A percentile compares a stretch with the other conserved stretches of the same genome.
phyloP scores from a whole-genome alignment of 176 grass and related monocot genomes.

The Carex parvula region DNA sequence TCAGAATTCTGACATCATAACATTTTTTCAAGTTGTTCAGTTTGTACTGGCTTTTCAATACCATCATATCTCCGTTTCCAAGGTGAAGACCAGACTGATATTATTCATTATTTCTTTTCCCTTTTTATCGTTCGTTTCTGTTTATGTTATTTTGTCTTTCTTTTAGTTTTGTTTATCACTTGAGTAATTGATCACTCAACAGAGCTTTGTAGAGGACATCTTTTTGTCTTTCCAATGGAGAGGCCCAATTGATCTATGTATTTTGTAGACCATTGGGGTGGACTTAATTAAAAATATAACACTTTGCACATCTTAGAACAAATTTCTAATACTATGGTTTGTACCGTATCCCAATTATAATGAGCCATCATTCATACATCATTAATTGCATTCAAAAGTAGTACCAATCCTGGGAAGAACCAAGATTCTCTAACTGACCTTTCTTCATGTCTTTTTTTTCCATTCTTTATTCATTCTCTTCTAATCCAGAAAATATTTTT shows the following conservation, averaged over 20 bases:
- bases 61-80: conserved; percentile 56
- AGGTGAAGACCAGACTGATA: conserved; percentile 47
- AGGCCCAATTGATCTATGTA: not conserved
- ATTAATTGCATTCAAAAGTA: not conserved
- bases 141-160: not conserved
- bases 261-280: not conserved
- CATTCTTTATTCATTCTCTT: too few species aligned
- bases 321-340: not conserved
- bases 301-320: not conserved
- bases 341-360: not conserved
- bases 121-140: not conserved
- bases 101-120: not conserved
- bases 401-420: too few species aligned
- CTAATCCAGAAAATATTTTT: too few species aligned
- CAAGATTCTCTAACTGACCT: too few species aligned
- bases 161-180: not conserved
- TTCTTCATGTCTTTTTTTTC: too few species aligned
- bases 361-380: not conserved
- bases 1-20: conserved; percentile 58
- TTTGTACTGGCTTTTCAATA: conserved; percentile 95
- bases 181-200: not conserved
- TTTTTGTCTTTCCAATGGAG: not conserved
- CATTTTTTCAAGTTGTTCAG: conserved; percentile 76
- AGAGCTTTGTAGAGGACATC: not conserved
- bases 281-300: not conserved